phyloP scores from a whole-genome alignment of 441 rosid species.

The Erodium texanum region DNA sequence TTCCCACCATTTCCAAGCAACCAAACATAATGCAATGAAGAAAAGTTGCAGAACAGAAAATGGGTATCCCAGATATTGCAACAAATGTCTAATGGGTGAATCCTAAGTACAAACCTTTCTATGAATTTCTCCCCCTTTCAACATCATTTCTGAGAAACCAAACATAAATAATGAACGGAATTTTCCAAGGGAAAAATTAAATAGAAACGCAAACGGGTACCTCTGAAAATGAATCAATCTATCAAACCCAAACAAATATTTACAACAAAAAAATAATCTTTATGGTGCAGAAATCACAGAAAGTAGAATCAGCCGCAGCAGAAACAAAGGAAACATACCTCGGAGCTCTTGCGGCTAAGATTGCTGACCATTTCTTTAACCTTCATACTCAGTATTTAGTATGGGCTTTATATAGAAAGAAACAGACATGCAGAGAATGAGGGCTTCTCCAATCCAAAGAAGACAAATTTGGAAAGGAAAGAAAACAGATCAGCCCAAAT shows the following conservation, averaged over 20 bases:
- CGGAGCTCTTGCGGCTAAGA: slow-evolving; percentile 3
- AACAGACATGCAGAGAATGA: neutral
- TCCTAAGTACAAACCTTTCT: neutral
- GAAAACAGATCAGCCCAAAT: slow-evolving; percentile 1
- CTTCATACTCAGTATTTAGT: neutral
- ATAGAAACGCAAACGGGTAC: too few species aligned
- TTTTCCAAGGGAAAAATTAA: too few species aligned
- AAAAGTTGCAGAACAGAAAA: neutral
- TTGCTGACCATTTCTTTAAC: slow-evolving; percentile 5
- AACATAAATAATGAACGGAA: neutral
- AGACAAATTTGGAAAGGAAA: slow-evolving; percentile 2
- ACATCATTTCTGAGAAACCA: neutral
- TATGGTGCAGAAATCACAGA: neutral
- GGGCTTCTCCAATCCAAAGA: neutral
- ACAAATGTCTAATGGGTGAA: neutral
- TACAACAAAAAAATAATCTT: neutral
- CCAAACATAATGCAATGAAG: neutral
- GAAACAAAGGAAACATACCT: slow-evolving; percentile 1
- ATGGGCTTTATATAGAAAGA: neutral
- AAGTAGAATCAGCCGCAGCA: neutral
- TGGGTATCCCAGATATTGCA: too few species aligned
- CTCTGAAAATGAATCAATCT: neutral
- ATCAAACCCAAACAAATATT: neutral
- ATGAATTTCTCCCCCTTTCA: neutral
- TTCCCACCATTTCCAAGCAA: neutral